phyloP scores from a whole-genome alignment of 371 early-diverging fungal genomes.

The Rhizopus sp. region DNA sequence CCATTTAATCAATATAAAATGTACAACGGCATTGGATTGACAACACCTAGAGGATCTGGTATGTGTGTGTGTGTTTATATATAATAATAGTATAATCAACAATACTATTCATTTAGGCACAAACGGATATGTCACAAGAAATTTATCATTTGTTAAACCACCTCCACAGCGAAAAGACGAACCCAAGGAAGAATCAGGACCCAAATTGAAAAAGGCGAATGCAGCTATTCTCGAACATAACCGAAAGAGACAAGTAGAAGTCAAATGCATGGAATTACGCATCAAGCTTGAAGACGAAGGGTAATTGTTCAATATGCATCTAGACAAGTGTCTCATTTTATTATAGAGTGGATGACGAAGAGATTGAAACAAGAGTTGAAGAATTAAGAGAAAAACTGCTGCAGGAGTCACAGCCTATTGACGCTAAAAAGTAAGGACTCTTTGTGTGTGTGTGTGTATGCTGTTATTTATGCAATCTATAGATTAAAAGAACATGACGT shows the following conservation, averaged over 20 bases:
- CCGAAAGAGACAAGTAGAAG: constrained; percentile 84
- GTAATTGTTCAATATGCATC: constrained; percentile 36
- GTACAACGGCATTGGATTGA: constrained; percentile 93
- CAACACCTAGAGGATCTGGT: constrained; percentile 92
- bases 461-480: neutral
- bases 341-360: constrained; percentile 18
- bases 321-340: neutral
- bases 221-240: constrained; percentile 84
- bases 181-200: constrained; percentile 41
- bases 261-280: constrained; percentile 78
- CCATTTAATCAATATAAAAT: constrained; percentile 34
- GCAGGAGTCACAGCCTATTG: constrained; percentile 47
- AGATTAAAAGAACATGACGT: constrained; percentile 59
- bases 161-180: constrained; percentile 31
- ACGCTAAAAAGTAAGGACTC: constrained; percentile 39
- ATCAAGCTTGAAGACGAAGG: constrained; percentile 83
- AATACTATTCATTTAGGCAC: constrained; percentile 37
- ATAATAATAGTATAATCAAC: neutral
- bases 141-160: constrained; percentile 74
- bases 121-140: constrained; percentile 95
- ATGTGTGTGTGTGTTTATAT: neutral
- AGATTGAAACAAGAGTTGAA: constrained; percentile 20
- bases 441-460: constrained; percentile 2
- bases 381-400: constrained; percentile 39
- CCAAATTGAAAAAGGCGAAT: constrained; percentile 68